These are phyloP conservation scores for Cnidoscolus chayamansa DNA, from an alignment of 441 rosid species.

Conservation along the genomic window DNA sequence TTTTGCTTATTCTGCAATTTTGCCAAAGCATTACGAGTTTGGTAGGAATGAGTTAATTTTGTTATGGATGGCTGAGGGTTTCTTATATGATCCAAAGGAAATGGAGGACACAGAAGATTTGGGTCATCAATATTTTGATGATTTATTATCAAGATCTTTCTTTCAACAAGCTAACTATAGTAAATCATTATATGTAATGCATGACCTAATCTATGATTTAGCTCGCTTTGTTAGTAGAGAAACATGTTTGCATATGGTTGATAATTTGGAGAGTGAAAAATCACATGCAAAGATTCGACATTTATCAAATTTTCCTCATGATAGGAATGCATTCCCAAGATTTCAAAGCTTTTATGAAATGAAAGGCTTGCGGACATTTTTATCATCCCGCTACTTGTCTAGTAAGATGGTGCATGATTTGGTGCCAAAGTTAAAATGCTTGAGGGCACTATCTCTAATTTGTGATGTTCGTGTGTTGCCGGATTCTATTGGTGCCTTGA, in stretches of 20 bases:
- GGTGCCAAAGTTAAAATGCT: neutral
- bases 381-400: neutral
- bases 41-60: slow-evolving; percentile 19
- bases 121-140: slow-evolving; percentile 23
- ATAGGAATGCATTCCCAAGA: neutral
- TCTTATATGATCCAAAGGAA: slow-evolving; percentile 15
- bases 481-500: slow-evolving; percentile 5
- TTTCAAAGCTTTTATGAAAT: neutral
- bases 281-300: slow-evolving; percentile 3
- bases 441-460: slow-evolving; percentile 16
- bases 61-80: slow-evolving; percentile 32
- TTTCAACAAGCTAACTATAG: slow-evolving; percentile 20
- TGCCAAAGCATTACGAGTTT: slow-evolving; percentile 26
- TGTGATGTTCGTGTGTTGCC: neutral
- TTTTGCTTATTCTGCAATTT: slow-evolving; percentile 32
- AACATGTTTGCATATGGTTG: slow-evolving; percentile 9
- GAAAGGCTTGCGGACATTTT: slow-evolving; percentile 4
- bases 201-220: slow-evolving; percentile 19
- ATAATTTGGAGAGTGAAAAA: neutral
- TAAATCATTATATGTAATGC: slow-evolving; percentile 20
- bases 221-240: neutral
- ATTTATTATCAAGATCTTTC: slow-evolving; percentile 32
- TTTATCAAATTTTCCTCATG: neutral
- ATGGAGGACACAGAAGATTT: slow-evolving; percentile 13
- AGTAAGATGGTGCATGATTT: neutral